Evolutionary conservation across 495 filamentous ascomycete genomes (phyloP), one percentile per base, ranked within the genome.

Genomic region (Darksidea phi): DNA sequence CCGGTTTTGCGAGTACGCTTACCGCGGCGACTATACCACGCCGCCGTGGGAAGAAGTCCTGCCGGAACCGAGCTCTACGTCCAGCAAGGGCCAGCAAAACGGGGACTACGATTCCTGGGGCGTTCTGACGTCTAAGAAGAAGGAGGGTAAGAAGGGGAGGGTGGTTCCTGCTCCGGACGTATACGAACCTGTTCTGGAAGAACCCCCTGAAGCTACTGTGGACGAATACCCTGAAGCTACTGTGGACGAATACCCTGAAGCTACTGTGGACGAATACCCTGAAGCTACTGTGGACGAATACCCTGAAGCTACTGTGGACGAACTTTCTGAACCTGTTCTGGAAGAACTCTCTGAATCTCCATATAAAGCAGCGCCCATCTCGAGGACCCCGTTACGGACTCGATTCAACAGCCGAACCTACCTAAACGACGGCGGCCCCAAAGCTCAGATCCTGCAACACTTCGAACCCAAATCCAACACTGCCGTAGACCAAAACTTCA

Each of bases 1-100:
- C n/a, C 59, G 64, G 1, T 67, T 67, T 34, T 62, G 58, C 53
- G 52, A 67, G 34, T 67, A 50, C 24, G 64, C 64, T 32, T 67
- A 67, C 24, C 21, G 36, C 0, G 64, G 64, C 4, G 64, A 67
- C 53, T 67, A 59, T 26, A 63, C 53, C 0, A 25, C 41, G 1
- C 64, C 64, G 1, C 12, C 6, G 18, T 56, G 43, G 59, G 28
- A 47, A 45, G 53, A 56, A 42, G 4, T 37, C 11, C 23, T 17
- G 20, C 42, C 43, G 2, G 24, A 47, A 48, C 24, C 13, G 26
- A 32, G 12, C 15, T 25, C 20, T 28, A n/a, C 28, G 32, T 17
- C 52, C 48, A 12, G 17, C 25, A 6, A 24, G 4, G 45, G 12
- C 1, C 11, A 42, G 26, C 17, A 7, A 1, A 6, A 4, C 21